Base-by-base conservation (phyloP, 2,329 filamentous ascomycete species). In the Fusarium sulawesiense region DNA sequence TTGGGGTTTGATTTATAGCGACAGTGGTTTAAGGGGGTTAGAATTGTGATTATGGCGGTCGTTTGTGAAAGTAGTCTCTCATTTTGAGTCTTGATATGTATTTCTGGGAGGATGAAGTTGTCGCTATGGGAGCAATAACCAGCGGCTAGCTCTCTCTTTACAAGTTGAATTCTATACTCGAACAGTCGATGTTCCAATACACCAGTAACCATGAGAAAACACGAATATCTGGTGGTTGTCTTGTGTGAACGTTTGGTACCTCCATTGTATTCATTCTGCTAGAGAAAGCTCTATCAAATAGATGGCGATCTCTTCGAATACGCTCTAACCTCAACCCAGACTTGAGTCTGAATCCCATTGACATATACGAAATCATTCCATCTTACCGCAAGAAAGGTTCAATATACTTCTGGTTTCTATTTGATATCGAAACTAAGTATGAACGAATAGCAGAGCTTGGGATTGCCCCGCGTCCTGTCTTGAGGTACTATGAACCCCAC, bases 381-480 rank as follows among this genome's bases (percentile, higher is more conserved):
- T 10, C 18, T 4, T n/a, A 50, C 12, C 13, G 16, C 11, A 25
- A n/a, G 21, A 21, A 50, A 25, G 21, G 21, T 9, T 14, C 11
- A 6, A 10, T 23, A n/a, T n/a, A 51, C 20, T 21, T 29, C 13
- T 42, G 7, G 18, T 41, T 8, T n/a, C 9, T 7, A 56, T 37
- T 42, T 21, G 18, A n/a, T 29, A 25, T 23, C 13, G 16, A 21
- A 27, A 40, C 41, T 21, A 21, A 21, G 21, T 21, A 27, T 34
- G 49, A 47, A 46, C 66, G 58, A 70, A 70, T 70, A 46, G 25
- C 46, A 42, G 40, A 20, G 23, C 42, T 27, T 23, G 29, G 32
- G 47, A 42, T 55, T 68, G 51, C 68, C 64, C 68, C 68, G 64
- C 68, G 64, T 60, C 67, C 45, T 40, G 23, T 46, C 41, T 18